Base-by-base conservation (phyloP, 2,329 filamentous ascomycete genomes). In the Microcera coccophila region DNA sequence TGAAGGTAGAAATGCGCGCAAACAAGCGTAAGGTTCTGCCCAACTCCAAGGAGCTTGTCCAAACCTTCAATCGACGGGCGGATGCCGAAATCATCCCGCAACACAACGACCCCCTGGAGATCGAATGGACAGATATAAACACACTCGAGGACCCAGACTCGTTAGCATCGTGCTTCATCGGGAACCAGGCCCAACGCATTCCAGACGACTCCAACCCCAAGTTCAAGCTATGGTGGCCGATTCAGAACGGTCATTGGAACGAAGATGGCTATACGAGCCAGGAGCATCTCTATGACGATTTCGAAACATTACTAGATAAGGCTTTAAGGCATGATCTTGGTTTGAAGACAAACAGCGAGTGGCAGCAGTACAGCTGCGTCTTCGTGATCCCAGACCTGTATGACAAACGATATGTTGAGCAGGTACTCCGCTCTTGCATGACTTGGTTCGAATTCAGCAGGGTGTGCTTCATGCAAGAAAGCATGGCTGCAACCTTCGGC, bases 371-470 rank as follows among this genome's bases (percentile, higher is more conserved):
- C 67, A 93, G 87, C 58, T 96, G 90, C 56, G 90, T 96, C n/a
- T 89, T 97, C 59, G 84, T 98, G 50, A 94, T 98, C 36, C 93
- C 93, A 0, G 93, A 98, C 63, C 75, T 98, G 9, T 98, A 97
- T 68, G 93, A 98, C 69, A 94, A 95, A 64, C 81, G 81, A 38
- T 95, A 96, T 52, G 88, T 97, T 15, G 88, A 89, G 38, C 83
- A 86, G 61, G 72, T 94, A 9, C 73, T 98, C 32, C 84, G 90
- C 42, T 87, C 93, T 46, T 81, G 91, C 55, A 85, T 97, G 72
- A 84, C 80, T 36, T 90, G 91, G 69, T 93, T 96, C 60, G 85
- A 90, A 43, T 95, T 98, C 62, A 85, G 81, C 50, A 83, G 85
- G 42, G 83, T 96, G 37, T 94, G 87, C 63, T 94, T 98, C 61